phyloP scores from a whole-genome alignment of 2,329 filamentous ascomycete genomes.

The Didymosphaeria variabile region DNA sequence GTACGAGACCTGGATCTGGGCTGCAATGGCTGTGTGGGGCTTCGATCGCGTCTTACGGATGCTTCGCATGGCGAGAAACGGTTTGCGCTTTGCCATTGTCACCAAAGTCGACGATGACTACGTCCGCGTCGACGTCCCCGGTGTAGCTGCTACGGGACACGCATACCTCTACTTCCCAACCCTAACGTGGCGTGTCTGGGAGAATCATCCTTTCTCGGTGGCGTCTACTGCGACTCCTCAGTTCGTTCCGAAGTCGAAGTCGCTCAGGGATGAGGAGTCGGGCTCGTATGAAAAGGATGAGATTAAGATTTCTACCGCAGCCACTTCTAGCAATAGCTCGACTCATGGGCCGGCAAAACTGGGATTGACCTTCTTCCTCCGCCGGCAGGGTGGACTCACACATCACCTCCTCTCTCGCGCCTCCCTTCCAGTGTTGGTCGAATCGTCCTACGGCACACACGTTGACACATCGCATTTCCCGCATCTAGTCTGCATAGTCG shows the following conservation, averaged over 20 bases:
- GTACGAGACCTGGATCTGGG: constrained; percentile 59
- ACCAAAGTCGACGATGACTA: constrained; percentile 39
- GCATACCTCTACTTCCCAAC: constrained; percentile 62
- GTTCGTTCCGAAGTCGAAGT: not conserved
- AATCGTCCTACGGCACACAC: constrained; percentile 15
- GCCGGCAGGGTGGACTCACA: constrained; percentile 17
- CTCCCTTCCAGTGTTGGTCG: constrained; percentile 17
- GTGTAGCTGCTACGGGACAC: constrained; percentile 39
- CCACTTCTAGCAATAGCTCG: constrained; percentile 4
- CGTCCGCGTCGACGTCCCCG: constrained; percentile 54
- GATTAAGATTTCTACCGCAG: not conserved
- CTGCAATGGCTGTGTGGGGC: constrained; percentile 54
- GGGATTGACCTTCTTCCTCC: constrained; percentile 19
- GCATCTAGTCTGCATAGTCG: constrained; percentile 13
- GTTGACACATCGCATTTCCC: constrained; percentile 7
- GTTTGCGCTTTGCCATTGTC: constrained; percentile 48
- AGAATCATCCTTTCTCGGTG: constrained; percentile 64
- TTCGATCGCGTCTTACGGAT: constrained; percentile 58
- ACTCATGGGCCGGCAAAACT: constrained; percentile 8
- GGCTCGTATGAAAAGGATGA: not conserved
- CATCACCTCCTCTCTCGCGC: constrained; percentile 1
- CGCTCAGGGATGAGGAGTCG: constrained; percentile 8
- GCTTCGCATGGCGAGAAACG: constrained; percentile 48
- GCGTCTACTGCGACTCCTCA: not conserved
- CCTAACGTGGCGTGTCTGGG: constrained; percentile 53